phyloP scores from a whole-genome alignment of 2,329 filamentous ascomycete genomes.

The Colletotrichum simmondsii region DNA sequence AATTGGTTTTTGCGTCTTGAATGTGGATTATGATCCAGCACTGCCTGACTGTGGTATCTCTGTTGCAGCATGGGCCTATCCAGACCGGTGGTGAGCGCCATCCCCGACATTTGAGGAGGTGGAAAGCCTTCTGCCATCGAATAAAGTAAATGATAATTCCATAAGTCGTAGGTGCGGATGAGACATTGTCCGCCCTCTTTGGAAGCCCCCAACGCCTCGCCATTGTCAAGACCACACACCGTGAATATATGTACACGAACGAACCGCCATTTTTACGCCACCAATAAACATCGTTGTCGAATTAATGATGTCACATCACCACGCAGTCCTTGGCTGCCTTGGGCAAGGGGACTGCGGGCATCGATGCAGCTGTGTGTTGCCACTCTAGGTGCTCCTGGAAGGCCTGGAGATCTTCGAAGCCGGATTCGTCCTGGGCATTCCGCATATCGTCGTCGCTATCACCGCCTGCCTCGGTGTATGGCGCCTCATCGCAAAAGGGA shows the following conservation, averaged over 20 bases:
- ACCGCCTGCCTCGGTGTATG: slow-evolving; percentile 51
- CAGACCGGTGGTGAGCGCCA: slow-evolving; percentile 11
- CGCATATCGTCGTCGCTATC: slow-evolving; percentile 64
- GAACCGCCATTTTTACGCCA: slow-evolving; percentile 11
- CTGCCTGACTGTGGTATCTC: slow-evolving; percentile 13
- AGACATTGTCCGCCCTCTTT: background rate
- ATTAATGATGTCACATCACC: slow-evolving; percentile 53
- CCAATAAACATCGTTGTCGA: slow-evolving; percentile 9
- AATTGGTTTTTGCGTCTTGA: slow-evolving; percentile 18
- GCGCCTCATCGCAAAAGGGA: slow-evolving; percentile 65
- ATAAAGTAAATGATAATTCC: slow-evolving; percentile 24
- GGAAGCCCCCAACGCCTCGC: slow-evolving; percentile 29
- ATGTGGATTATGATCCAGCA: slow-evolving; percentile 29
- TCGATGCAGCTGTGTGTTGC: slow-evolving; percentile 58
- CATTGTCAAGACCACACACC: slow-evolving; percentile 7
- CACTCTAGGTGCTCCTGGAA: slow-evolving; percentile 68
- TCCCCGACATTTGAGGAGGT: background rate
- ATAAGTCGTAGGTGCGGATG: slow-evolving; percentile 15
- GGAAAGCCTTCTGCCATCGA: slow-evolving; percentile 2
- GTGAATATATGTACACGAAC: slow-evolving; percentile 19
- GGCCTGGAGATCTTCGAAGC: slow-evolving; percentile 59
- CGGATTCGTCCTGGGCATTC: slow-evolving; percentile 57
- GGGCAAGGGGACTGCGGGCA: slow-evolving; percentile 46
- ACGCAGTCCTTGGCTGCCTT: slow-evolving; percentile 51
- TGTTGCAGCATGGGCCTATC: slow-evolving; percentile 7